Evolutionary conservation across 2,329 filamentous ascomycete species (phyloP), one percentile per base, ranked within the genome.

Genomic region (Colletotrichum noveboracense): DNA sequence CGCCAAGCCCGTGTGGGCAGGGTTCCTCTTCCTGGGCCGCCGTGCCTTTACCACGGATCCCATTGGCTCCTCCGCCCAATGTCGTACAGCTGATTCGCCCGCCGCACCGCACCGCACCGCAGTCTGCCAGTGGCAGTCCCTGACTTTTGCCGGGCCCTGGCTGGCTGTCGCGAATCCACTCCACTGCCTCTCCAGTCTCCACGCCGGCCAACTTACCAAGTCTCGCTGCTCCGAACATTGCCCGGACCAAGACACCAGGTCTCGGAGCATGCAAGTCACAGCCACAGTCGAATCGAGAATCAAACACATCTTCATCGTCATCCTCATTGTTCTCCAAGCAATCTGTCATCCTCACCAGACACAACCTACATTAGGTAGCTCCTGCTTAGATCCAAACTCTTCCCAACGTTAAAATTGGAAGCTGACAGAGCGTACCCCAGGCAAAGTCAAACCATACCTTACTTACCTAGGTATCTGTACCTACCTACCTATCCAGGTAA

Each of bases 31-130:
- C 69, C 7, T 24, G 12, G 55, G 30, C 18, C 36, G 26, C 34
- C 16, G 16, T 24, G 36, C 66, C 60, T n/a, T 52, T 38, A 24
- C 34, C 30, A 34, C 56, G 12, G 9, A 34, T 60, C 58, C 28
- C 13, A 74, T 74, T 74, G 72, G 72, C 24, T 52, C 30, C n/a
- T 36, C 52, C 52, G 34, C n/a, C 58, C 69, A 75, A 73, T 75
- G 73, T 73, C 60, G 70, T 30, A 52, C 55, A 73, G 64, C 56
- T 73, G 69, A 73, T 75, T 73, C 64, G 73, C 70, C 70, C 38
- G 64, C 16, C 34, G 21, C 34, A 16, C 16, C 34, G 21, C 34
- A 16, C 16, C 34, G 21, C 34, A 16, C n/a, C 8, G n/a, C n/a
- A 36, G 24, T 38, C 34, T 36, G 34, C 34, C n/a, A 36, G 24